These are phyloP conservation scores for Crithidia brevicula DNA, from an alignment of 208 protist genomes.

Conservation along the genomic window DNA sequence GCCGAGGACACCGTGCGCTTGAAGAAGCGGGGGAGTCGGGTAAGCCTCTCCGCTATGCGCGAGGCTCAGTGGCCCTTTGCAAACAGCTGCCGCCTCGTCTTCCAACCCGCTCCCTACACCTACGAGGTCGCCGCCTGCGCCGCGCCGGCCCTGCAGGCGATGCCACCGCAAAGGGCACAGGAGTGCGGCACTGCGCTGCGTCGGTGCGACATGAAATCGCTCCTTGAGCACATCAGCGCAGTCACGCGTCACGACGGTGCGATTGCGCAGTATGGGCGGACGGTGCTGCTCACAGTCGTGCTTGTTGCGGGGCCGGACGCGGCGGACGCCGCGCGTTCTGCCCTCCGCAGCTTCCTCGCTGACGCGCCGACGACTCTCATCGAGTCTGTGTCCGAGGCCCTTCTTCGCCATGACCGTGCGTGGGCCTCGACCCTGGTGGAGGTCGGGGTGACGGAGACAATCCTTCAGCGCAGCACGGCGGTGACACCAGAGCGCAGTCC, in stretches of 20 bases:
- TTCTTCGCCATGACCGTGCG: conserved; percentile 45
- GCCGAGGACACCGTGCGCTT: conserved; percentile 31
- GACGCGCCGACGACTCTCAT: conserved; percentile 37
- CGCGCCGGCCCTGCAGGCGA: conserved; percentile 19
- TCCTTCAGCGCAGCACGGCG: conserved; percentile 20
- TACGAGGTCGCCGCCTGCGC: conserved; percentile 18
- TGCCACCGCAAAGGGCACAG: not conserved
- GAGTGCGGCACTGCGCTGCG: conserved; percentile 12
- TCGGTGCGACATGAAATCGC: not conserved
- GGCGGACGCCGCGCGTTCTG: conserved; percentile 37
- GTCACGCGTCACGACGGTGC: conserved; percentile 59
- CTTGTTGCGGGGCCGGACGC: conserved; percentile 39
- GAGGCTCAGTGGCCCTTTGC: conserved; percentile 40
- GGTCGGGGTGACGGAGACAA: conserved; percentile 55
- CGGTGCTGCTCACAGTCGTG: conserved; percentile 66
- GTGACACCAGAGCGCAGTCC: conserved; percentile 26
- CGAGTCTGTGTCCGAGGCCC: conserved; percentile 37
- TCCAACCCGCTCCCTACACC: conserved; percentile 68
- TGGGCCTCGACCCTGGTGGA: conserved; percentile 68
- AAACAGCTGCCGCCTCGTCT: conserved; percentile 54
- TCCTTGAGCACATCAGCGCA: conserved; percentile 40
- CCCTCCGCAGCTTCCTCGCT: conserved; percentile 51
- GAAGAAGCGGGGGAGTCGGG: conserved; percentile 30
- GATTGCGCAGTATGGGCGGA: conserved; percentile 46
- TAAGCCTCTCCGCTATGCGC: conserved; percentile 59